Base-by-base conservation (phyloP, 2,329 filamentous ascomycete species). In the Lasiodiplodia sp. region DNA sequence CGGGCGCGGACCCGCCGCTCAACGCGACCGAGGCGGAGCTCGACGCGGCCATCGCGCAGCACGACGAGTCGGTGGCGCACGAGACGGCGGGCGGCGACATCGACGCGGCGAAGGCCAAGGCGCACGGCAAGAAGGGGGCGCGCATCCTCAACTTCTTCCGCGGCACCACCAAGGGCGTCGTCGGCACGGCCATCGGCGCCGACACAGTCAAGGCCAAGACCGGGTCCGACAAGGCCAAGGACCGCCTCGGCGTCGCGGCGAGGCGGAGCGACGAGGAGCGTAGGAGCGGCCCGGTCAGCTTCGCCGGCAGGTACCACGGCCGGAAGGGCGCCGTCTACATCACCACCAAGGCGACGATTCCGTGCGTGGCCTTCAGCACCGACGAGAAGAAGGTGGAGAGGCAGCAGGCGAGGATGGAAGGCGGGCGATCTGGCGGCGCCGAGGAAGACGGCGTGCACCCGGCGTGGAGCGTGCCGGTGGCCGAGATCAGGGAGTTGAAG, bases 261-360 rank as follows among this genome's bases (percentile, higher is more conserved):
- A 87, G 86, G 8, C 75, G 83, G 16, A 74, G 72, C 3, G 77
- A 80, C 12, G 75, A 82, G 8, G 80, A 84, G 1, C 78, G 81
- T 5, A 79, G 83, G 1, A 84, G 86, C 0, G 92, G 93, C 0
- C 93, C 93, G 0, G 84, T 94, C 0, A 90, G 91, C n/a, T 96
- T 96, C 81, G 89, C 90, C 34, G 90, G 86, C 0, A 85, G 93
- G 4, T 92, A 86, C 74, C 84, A 89, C 23, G 92, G 93, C 10
- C 87, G 89, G 72, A 91, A 89, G 74, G 93, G 93, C 0, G 87
- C 91, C 69, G 87, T 90, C 0, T 93, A 92, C 74, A 88, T 96
- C 70, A 88, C 87, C 0, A 88, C 87, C 0, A 87, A 87, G 44
- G 87, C 90, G 0, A 91, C 90, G 0, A 88, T 88, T 6, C 91